Percentiles rank a stretch among this genome's conserved stretches.
phyloP scores from a whole-genome alignment of 345 rosid genomes.

The Acer yangbiense region DNA sequence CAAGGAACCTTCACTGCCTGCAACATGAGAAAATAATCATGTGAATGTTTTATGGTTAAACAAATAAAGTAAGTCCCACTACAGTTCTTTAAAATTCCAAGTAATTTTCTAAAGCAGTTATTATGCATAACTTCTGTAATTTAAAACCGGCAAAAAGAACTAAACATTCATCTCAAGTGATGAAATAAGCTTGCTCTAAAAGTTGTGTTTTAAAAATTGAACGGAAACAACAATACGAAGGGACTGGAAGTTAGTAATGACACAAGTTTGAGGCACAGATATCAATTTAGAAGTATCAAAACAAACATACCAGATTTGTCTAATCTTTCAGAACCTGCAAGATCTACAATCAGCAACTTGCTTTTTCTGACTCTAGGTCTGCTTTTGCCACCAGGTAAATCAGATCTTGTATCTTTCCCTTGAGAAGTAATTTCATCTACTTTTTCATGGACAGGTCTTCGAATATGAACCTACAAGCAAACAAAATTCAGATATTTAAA shows the following conservation, averaged over 20 bases:
- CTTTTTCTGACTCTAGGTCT: constrained; percentile 75
- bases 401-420: constrained; percentile 28
- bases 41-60: constrained; percentile 6
- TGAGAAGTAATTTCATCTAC: constrained; percentile 35
- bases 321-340: constrained; percentile 95
- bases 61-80: not conserved
- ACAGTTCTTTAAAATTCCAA: constrained; percentile 7
- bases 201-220: not conserved
- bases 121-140: not conserved
- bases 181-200: not conserved
- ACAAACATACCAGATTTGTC: constrained; percentile 78
- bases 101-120: constrained; percentile 1
- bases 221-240: not conserved
- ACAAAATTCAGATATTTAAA: constrained; percentile 16
- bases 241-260: not conserved
- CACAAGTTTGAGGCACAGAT: constrained; percentile 1
- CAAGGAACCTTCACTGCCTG: constrained; percentile 85
- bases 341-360: constrained; percentile 93
- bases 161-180: not conserved
- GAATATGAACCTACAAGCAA: constrained; percentile 58
- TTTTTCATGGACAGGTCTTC: constrained; percentile 57
- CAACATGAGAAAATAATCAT: constrained; percentile 25
- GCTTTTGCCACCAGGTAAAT: constrained; percentile 43
- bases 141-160: not conserved
- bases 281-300: constrained; percentile 6